Evolutionary conservation across 768 basidiomycete genomes (phyloP), one percentile per base, ranked within the genome.

Genomic region (Zangia roseola): DNA sequence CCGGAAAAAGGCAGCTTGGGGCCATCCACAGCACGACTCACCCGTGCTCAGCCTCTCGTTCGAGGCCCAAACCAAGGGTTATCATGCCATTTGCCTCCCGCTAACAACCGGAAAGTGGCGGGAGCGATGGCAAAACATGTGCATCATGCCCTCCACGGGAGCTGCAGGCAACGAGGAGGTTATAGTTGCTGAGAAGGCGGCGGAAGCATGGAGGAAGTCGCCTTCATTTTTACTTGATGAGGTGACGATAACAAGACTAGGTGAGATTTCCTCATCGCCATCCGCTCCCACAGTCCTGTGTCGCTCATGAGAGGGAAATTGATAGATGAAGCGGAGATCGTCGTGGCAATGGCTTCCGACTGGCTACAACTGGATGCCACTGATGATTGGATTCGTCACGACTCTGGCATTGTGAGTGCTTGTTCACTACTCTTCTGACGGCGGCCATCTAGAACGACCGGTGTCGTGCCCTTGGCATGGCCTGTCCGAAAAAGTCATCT

Each of bases 311-410:
- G 19, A 34, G 35, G 25, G 35, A 53, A 52, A 53, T 43, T 43
- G 52, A 40, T 57, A 91, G 90, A 90, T 66, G 88, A 92, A 59
- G 80, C 83, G 10, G 83, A 87, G 50, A 77, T 77, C 23, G 71
- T 88, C 31, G 82, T 90, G 13, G 86, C 76, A 5, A 79, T 97
- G 65, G 77, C 89, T 8, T 93, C 94, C 2, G 91, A 94, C 47
- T 99, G 97, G 97, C 77, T 99, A 4, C 92, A 97, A 66, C 75
- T 99, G 33, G 97, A 99, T 69, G 86, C 91, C 8, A 72, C 81
- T 0, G 94, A 97, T 68, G 91, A 93, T 59, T 92, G 94, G 78
- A 85, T 98, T 45, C 82, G 97, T 38, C 91, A 95, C 59, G 97
- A 99, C 63, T 88, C 93, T 38, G 97, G 95, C 71, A 88, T 95